Evolutionary conservation across 768 basidiomycete genomes (phyloP), one percentile per base, ranked within the genome.

Genomic region (Lentinula detonsa): DNA sequence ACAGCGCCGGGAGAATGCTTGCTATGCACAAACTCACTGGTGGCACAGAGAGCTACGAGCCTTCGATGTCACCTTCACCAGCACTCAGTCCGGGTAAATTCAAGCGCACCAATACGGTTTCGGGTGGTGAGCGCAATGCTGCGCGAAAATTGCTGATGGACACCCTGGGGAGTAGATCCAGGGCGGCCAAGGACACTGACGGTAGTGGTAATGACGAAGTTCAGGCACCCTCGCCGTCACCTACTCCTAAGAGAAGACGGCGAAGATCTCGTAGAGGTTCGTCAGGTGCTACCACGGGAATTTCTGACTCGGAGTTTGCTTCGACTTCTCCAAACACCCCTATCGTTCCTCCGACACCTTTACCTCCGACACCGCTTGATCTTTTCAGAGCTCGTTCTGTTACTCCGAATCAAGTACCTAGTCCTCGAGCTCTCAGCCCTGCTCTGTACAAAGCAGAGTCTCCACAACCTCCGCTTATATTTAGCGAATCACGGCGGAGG

Each of bases 1-100:
- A 95, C 70, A 95, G 94, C 68, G 91, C 91, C n/a, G 90, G 89
- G 21, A 82, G 88, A 51, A 81, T 84, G 66, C 76, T 85, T 72
- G 93, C 93, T 4, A 85, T 96, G 84, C 85, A 86, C 64, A 95
- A 93, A 70, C 77, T 97, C 59, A 93, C 89, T 1, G 90, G 91
- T 43, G 88, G 87, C 31, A 79, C 81, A 52, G 89, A 90, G 63
- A 75, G 79, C 4, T 83, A 85, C 63, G 87, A 89, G 61, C 76
- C 75, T 11, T 66, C 73, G 1, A 74, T 82, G 50, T 78, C 84
- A 23, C 83, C 88, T 9, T 84, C 85, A 3, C 81, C 84, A 15
- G 81, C 83, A 7, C 78, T 79, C 7, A 66, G 72, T 6, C 65
- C 70, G 6, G 73, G 69, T 7, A 77, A 76, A 63, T 73, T 87